These are phyloP conservation scores for Cryoendolithus antarcticus DNA, from an alignment of 2,329 filamentous ascomycete species.

Conservation along the genomic window DNA sequence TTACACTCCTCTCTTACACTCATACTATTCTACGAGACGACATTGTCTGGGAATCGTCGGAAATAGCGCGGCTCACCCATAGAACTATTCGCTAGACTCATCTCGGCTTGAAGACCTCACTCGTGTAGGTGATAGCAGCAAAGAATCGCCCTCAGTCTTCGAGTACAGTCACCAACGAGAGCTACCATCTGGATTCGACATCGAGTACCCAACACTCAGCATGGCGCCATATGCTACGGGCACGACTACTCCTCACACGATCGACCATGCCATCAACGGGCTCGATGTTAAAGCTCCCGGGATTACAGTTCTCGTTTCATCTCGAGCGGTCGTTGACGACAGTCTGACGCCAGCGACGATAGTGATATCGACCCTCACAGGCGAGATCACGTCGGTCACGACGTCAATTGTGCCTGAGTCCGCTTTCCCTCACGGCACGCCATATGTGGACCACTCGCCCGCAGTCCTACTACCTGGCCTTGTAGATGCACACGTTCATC, in stretches of 20 bases:
- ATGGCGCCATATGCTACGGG: slow-evolving; percentile 22
- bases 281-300: slow-evolving; percentile 8
- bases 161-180: no score
- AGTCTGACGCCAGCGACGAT: slow-evolving; percentile 73
- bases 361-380: slow-evolving; percentile 61
- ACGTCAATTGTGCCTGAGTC: slow-evolving; percentile 57
- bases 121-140: no score
- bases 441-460: slow-evolving; percentile 75
- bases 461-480: slow-evolving; percentile 77
- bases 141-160: no score
- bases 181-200: background rate
- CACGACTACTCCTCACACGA: slow-evolving; percentile 13
- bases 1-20: no score
- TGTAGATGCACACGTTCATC: slow-evolving; percentile 93
- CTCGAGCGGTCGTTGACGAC: slow-evolving; percentile 66
- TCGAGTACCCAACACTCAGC: background rate
- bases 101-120: no score
- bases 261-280: background rate
- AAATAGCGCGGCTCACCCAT: no score
- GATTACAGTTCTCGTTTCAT: slow-evolving; percentile 70
- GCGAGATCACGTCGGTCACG: slow-evolving; percentile 71
- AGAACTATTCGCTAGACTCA: no score
- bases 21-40: no score
- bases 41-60: no score
- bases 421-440: slow-evolving; percentile 58